Evolutionary conservation across 2,329 filamentous ascomycete species (phyloP), one percentile per base, ranked within the genome.

Genomic region (Pseudomassariella vexata): DNA sequence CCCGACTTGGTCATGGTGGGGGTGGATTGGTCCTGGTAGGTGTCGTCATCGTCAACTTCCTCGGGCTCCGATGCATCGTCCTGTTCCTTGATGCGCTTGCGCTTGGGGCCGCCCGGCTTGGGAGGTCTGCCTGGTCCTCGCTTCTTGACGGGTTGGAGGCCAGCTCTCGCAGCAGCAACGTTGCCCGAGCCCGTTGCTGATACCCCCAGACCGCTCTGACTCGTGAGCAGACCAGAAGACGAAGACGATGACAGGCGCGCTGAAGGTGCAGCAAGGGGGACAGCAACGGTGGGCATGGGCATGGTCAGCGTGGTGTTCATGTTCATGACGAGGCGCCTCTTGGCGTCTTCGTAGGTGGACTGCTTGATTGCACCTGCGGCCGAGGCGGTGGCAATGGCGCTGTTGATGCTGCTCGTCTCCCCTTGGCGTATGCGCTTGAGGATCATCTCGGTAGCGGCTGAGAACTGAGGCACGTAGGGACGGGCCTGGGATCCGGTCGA

Each of bases 1-100:
- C 85, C 85, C 14, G 82, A 89, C 50, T 86, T 85, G 8, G 84
- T 88, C 50, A 74, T 79, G 19, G 77, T 84, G 4, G 74, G 70
- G 12, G 74, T 62, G 14, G 69, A 67, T 7, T 71, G 72, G 40
- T 45, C 46, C 19, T 44, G 42, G 14, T 36, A 33, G 12, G 36
- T 28, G 5, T 27, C 34, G 2, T 46, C 43, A 5, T 36, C 37
- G 10, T 54, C 51, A 9, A 39, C 42, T 10, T 51, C 46, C 3
- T 56, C 54, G 5, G 45, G 30, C 5, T 56, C 55, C 1, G 50
- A 48, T 9, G 35, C 38, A 6, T 46, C 45, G 2, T 44, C 44
- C 6, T 42, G 30, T 3, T 48, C 44, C 14, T 51, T 56, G 14
- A 47, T 45, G 11, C 58, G 51, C 43, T 62, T 61, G 12, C 56